Evolutionary conservation across 768 basidiomycete genomes (phyloP), one percentile per base, ranked within the genome.

Genomic region (Cystobasidium tubakii): DNA sequence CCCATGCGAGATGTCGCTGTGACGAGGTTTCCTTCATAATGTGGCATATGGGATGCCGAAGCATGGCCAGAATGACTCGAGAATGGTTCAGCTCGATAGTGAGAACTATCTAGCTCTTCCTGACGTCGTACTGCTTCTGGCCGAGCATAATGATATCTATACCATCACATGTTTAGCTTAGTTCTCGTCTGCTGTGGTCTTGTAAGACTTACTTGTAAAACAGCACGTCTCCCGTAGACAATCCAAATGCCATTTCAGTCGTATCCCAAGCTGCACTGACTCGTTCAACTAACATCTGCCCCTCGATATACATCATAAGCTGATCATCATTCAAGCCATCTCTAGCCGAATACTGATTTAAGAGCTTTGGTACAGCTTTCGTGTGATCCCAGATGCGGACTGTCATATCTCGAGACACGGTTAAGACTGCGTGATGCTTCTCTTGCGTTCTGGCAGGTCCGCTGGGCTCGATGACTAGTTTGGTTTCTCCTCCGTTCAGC

Each of bases 321-420:
- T 71, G 69, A 2, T 55, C 69, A 31, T 71, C 69, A 13, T 9
- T 57, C 33, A 71, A 55, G 9, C 50, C 69, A 39, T 71, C 69
- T 39, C 69, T n/a, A 21, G 69, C 69, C 10, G 25, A 54, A 53
- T 31, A 71, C 17, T 46, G 23, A 33, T 74, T n/a, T 25, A 66
- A 46, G 2, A 67, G 19, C n/a, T 29, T 69, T 1, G 91, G 81
- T 1, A 91, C 83, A 33, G 89, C 87, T 2, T 87, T 84, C 67
- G 90, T 90, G 50, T 88, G 80, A 80, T 95, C 91, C 76, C 87
- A 86, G 80, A 93, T 89, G 69, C 85, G 86, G 23, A 93, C 81
- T 3, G 84, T 85, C 23, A 87, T 82, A 79, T 92, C 87, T 12
- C 82, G 81, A 78, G 90, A 87, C 67, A 83, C 83, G 0, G 88